These are phyloP conservation scores for Pseudomassariella vexata DNA, from an alignment of 2,329 filamentous ascomycete species.

Conservation along the genomic window DNA sequence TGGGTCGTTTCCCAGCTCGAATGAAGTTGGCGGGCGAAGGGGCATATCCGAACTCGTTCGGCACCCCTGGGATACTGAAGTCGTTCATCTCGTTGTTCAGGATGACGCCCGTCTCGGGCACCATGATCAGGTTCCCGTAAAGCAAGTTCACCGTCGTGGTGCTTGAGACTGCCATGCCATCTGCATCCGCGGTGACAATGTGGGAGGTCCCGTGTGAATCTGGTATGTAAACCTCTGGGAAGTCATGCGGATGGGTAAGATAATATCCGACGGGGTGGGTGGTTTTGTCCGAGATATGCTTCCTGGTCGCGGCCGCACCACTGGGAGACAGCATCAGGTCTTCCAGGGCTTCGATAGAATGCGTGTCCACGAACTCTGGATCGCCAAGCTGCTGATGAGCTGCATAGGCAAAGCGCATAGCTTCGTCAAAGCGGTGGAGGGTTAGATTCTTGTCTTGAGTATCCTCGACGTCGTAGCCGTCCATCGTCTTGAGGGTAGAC, in stretches of 20 bases:
- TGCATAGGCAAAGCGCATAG: slow-evolving; percentile 84
- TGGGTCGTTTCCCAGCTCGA: slow-evolving; percentile 70
- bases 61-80: slow-evolving; percentile 74
- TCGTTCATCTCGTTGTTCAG: slow-evolving; percentile 71
- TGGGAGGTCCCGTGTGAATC: slow-evolving; percentile 72
- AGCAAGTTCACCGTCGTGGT: slow-evolving; percentile 87
- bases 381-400: slow-evolving; percentile 76
- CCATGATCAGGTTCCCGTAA: slow-evolving; percentile 74
- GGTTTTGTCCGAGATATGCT: slow-evolving; percentile 63
- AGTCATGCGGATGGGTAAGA: slow-evolving; percentile 58
- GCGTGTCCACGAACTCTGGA: slow-evolving; percentile 62
- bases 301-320: slow-evolving; percentile 54
- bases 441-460: slow-evolving; percentile 55
- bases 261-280: slow-evolving; percentile 73
- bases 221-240: no score
- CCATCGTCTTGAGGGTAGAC: slow-evolving; percentile 74
- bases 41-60: slow-evolving; percentile 80
- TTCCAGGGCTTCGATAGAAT: slow-evolving; percentile 56
- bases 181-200: slow-evolving; percentile 63
- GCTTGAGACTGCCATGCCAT: slow-evolving; percentile 70
- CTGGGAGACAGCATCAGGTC: slow-evolving; percentile 57
- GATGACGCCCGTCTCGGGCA: slow-evolving; percentile 77
- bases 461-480: slow-evolving; percentile 62
- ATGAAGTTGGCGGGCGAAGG: slow-evolving; percentile 79
- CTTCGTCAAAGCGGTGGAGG: slow-evolving; percentile 79